Evolutionary conservation across 805 yeast genomes (phyloP), one percentile per base, ranked within the genome.

Genomic region (Dipodascus albidus): DNA sequence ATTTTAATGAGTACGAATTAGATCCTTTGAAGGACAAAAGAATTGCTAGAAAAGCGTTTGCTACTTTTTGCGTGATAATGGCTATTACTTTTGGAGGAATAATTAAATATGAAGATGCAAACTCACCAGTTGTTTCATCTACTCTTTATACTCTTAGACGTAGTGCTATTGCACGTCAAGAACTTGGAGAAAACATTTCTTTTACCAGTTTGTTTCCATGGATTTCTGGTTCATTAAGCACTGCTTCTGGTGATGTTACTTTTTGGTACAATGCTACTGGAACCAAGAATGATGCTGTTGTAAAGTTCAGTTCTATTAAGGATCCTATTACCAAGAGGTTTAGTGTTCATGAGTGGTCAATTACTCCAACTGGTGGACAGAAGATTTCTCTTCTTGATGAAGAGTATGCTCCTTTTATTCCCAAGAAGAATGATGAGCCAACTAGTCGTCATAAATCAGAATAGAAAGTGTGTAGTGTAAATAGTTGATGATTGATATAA

Each of bases 71-170:
- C 49, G 66, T 72, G 14, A 68, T 77, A 51, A 80, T 84, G 77
- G 76, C 76, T 22, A 68, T 74, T 2, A 70, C 83, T 1, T 69
- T 84, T 50, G 72, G 77, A 27, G 76, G 86, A 27, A 86, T 91
- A 62, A 83, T 91, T 77, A 90, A 93, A 73, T 90, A 91, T 69
- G 99, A 93, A 67, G 90, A 89, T 66, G 82, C 89, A 19, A 81
- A 85, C 48, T 87, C 96, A 14, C 97, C 98, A 1, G 78, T 91
- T 55, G 85, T 91, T 61, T 79, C 85, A 44, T 90, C 96, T 3
- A 85, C 96, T 2, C 72, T 93, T 66, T 89, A 87, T 67, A 85
- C 87, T 58, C 70, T 91, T 60, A 79, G 99, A 64, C 76, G 96
- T 64, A 83, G 91, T 1, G 74, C 76, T 8, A 57, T 70, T 48